Conservation (phyloP, 768 basidiomycete genomes). For the Amanita rimosa region DNA sequence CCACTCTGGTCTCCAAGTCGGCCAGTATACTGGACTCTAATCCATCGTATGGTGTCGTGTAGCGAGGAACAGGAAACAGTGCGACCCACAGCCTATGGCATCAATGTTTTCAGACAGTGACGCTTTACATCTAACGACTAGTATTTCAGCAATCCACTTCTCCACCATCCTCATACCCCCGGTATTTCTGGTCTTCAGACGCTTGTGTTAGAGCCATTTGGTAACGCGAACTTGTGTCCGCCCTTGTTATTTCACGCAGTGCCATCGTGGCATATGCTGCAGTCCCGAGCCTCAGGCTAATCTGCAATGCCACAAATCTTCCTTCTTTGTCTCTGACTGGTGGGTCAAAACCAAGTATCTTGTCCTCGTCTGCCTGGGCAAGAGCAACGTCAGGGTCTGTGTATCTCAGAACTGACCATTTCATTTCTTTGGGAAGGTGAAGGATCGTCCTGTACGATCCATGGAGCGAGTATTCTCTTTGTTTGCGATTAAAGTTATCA, state of each 20-base stretch:
- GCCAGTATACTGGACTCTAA: background rate
- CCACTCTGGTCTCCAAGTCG: slow-evolving; percentile 1
- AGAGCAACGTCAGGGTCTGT: slow-evolving; percentile 90
- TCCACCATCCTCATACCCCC: slow-evolving; percentile 31
- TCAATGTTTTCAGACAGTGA: no score
- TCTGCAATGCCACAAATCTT: slow-evolving; percentile 80
- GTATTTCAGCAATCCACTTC: slow-evolving; percentile 10
- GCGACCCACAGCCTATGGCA: background rate
- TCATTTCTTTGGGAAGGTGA: slow-evolving; percentile 71
- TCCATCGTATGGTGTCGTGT: background rate
- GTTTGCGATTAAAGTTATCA: slow-evolving; percentile 79
- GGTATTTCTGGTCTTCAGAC: slow-evolving; percentile 77
- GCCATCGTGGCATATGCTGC: slow-evolving; percentile 99
- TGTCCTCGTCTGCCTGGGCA: slow-evolving; percentile 93
- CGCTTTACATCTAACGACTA: background rate
- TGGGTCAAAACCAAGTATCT: slow-evolving; percentile 68
- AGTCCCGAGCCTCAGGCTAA: slow-evolving; percentile 76
- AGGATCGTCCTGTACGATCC: slow-evolving; percentile 93
- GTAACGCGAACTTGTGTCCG: slow-evolving; percentile 87
- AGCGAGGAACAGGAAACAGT: no score
- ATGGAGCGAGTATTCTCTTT: slow-evolving; percentile 88
- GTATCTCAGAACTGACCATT: slow-evolving; percentile 78
- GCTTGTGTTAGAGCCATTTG: slow-evolving; percentile 70
- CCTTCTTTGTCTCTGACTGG: slow-evolving; percentile 61
- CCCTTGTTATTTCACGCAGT: slow-evolving; percentile 87